A percentile compares a stretch with the other conserved stretches of the same genome.
Conservation (phyloP, 179 eudicot species). For the Beta macrorhiza region DNA sequence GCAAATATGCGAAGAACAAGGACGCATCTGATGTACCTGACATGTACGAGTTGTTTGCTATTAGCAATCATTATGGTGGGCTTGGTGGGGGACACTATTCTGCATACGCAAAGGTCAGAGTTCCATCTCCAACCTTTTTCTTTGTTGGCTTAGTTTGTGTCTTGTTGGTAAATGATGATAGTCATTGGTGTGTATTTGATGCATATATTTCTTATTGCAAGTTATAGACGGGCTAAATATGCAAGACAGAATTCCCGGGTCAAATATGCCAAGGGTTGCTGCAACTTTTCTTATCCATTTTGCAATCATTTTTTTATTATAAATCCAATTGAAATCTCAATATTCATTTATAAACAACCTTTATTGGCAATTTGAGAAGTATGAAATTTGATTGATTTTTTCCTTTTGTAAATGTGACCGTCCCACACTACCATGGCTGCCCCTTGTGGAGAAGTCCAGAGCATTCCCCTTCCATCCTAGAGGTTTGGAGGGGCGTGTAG, state of each 20-base stretch:
- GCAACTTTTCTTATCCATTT: background rate
- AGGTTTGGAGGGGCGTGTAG: background rate
- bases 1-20: conserved; percentile 67
- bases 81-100: conserved; percentile 98
- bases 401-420: background rate
- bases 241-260: background rate
- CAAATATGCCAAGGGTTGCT: background rate
- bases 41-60: conserved; percentile 81
- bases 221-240: background rate
- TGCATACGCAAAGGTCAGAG: conserved; percentile 86
- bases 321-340: background rate
- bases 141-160: background rate
- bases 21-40: conserved; percentile 44
- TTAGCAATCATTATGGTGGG: conserved; percentile 99
- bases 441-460: background rate
- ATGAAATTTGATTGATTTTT: background rate
- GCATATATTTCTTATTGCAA: background rate
- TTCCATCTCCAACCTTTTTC: background rate
- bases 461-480: background rate
- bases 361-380: background rate
- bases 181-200: background rate
- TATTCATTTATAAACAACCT: background rate
- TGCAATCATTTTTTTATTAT: background rate
- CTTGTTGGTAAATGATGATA: background rate
- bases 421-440: background rate